A percentile compares a stretch with the other conserved stretches of the same genome.
These are phyloP conservation scores for Didymella pomorum DNA, from an alignment of 2,329 filamentous ascomycete species.

Conservation along the genomic window DNA sequence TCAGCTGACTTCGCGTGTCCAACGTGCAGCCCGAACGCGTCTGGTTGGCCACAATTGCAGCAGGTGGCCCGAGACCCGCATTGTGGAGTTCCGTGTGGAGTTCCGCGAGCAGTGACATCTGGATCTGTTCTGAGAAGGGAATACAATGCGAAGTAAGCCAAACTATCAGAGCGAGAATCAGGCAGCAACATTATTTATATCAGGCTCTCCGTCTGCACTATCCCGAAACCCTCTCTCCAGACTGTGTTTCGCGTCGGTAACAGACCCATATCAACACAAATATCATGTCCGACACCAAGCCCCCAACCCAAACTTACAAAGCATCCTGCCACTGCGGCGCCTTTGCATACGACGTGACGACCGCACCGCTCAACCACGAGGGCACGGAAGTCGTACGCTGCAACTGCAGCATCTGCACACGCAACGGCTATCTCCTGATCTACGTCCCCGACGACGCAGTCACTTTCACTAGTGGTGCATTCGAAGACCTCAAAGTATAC, in stretches of 20 bases:
- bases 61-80: not conserved
- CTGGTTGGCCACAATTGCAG: not conserved
- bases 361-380: conserved; percentile 59
- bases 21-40: conserved; percentile 7
- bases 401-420: conserved; percentile 63
- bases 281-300: conserved; percentile 48
- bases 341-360: conserved; percentile 59
- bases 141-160: not conserved
- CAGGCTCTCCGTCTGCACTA: too few relatives aligned
- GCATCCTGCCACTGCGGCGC: conserved; percentile 64
- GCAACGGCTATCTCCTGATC: conserved; percentile 62
- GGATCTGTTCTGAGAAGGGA: not conserved
- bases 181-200: conserved; percentile 8
- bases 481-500: conserved; percentile 32
- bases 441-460: conserved; percentile 31
- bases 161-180: not conserved
- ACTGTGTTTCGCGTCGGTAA: too few relatives aligned
- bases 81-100: not conserved
- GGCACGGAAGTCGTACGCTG: conserved; percentile 55
- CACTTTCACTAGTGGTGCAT: conserved; percentile 29
- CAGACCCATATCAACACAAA: not conserved
- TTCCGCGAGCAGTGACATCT: too few relatives aligned
- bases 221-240: too few relatives aligned
- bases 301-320: conserved; percentile 56
- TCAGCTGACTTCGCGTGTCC: conserved; percentile 14